Base-by-base conservation (phyloP, 176 grass and related monocot genomes). In the Oryza australiensis region DNA sequence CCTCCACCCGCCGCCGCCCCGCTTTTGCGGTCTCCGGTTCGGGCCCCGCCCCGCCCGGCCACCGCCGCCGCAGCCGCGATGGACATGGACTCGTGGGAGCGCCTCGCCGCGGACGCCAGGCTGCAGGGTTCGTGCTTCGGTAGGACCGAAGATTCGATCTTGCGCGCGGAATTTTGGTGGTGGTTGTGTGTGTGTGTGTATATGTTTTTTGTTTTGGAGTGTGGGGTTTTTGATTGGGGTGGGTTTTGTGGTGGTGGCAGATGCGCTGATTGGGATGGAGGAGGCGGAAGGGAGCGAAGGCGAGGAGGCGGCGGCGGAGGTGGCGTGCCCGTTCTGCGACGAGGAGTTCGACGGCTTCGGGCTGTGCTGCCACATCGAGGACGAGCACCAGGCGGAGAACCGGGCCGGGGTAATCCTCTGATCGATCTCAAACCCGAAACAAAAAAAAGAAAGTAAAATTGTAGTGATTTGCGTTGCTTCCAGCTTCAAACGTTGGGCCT, bases 241-340 rank as follows among this genome's bases (percentile, higher is more conserved):
- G 74, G 33, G 64, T 23, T 74, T 70, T 74, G 83, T 71, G 68
- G 82, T 49, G 67, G 18, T 71, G 18, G 51, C 79, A 94, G 94
- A 97, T 79, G 79, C 85, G 53, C 77, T 90, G 67, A 87, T 94
- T 57, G 85, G 87, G 34, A 77, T 94, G 20, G 94, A 97, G 69
- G 94, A 92, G 29, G 68, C 43, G 83, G 92, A 90, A 12, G 89
- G 22, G 30, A 87, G 48, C 63, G 87, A 79, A 37, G 94, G 94
- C 0, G 94, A 97, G 29, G 87, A 86, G 48, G 29, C 40, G 12
- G 70, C 33, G 26, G 53, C 42, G 64, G 71, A 94, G 57, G 80
- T 92, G 35, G 83, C 71, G 5, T 97, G 94, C 89, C 94, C 92
- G n/a, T 97, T 97, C 87, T 97, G 94, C 91, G 74, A 77, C 43